These are phyloP conservation scores for Fusarium citri DNA, from an alignment of 2,329 filamentous ascomycete genomes.

Conservation along the genomic window DNA sequence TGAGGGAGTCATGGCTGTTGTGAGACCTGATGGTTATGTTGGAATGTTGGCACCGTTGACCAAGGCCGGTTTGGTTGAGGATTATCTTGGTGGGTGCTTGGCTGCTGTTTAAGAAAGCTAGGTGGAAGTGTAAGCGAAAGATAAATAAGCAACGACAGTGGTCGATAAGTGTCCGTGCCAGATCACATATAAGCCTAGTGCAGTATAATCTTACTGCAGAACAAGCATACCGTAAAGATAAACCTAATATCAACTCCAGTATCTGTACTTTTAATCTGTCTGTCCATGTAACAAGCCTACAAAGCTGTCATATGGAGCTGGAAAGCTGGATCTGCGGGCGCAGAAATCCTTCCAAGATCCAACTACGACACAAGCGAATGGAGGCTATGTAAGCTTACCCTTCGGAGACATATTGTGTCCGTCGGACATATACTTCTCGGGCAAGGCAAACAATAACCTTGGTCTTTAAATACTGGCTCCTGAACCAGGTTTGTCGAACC, in stretches of 20 bases:
- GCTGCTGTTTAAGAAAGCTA: background rate
- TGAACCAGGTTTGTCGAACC: background rate
- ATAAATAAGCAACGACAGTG: background rate
- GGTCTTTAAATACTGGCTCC: background rate
- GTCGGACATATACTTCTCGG: background rate
- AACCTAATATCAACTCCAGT: too few species aligned
- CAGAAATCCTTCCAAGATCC: background rate
- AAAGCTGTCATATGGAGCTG: background rate
- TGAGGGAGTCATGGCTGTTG: conserved; percentile 1
- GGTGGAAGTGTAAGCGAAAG: background rate
- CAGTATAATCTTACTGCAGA: too few species aligned
- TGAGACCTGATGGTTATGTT: conserved; percentile 21
- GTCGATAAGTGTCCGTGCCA: background rate
- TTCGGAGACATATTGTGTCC: background rate
- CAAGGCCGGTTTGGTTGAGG: rapidly evolving
- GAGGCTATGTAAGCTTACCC: background rate
- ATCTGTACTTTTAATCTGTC: background rate
- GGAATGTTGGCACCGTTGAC: conserved; percentile 3
- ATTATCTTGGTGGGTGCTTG: conserved; percentile 5
- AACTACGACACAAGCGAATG: background rate
- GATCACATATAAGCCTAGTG: background rate
- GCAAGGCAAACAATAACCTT: rapidly evolving
- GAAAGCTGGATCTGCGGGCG: background rate
- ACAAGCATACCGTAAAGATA: too few species aligned
- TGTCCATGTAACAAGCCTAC: too few species aligned